phyloP scores from a whole-genome alignment of 2,329 filamentous ascomycete species.

The Pleoardoris graminearum region DNA sequence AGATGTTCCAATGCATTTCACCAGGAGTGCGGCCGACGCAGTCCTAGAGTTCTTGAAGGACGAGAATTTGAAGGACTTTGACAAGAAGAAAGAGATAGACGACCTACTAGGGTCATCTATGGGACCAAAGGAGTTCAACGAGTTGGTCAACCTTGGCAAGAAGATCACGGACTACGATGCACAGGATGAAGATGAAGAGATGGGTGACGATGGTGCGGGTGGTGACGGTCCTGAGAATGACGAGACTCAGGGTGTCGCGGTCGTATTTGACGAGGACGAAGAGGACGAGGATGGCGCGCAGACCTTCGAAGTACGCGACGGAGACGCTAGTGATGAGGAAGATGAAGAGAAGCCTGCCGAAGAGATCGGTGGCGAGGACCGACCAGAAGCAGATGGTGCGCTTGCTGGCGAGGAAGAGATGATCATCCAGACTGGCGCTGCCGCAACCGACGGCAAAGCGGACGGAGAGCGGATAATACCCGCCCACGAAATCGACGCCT shows the following conservation, averaged over 20 bases:
- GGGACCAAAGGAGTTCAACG: constrained; percentile 91
- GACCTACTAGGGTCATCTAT: constrained; percentile 85
- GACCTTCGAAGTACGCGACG: constrained; percentile 83
- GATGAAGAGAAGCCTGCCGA: constrained; percentile 69
- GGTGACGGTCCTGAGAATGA: constrained; percentile 71
- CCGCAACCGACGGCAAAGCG: constrained; percentile 44
- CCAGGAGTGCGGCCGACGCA: constrained; percentile 90
- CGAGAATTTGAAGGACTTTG: constrained; percentile 92
- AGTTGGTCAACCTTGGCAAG: constrained; percentile 93
- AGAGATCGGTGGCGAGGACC: constrained; percentile 55
- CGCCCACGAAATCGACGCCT: constrained; percentile 91
- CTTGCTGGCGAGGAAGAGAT: constrained; percentile 71
- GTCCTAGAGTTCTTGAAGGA: constrained; percentile 92
- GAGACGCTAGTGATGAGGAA: constrained; percentile 76
- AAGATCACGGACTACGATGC: constrained; percentile 99
- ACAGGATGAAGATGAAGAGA: constrained; percentile 86
- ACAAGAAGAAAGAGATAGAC: constrained; percentile 97
- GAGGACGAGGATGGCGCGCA: constrained; percentile 74
- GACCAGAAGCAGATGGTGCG: constrained; percentile 52
- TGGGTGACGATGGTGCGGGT: constrained; percentile 66
- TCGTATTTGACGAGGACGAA: constrained; percentile 93
- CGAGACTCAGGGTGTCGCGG: constrained; percentile 93
- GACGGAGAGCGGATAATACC: constrained; percentile 64
- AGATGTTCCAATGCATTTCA: constrained; percentile 88
- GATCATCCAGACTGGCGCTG: constrained; percentile 73